These are phyloP conservation scores for Salvia splendens DNA, from an alignment of 257 asterid species.

Conservation along the genomic window DNA sequence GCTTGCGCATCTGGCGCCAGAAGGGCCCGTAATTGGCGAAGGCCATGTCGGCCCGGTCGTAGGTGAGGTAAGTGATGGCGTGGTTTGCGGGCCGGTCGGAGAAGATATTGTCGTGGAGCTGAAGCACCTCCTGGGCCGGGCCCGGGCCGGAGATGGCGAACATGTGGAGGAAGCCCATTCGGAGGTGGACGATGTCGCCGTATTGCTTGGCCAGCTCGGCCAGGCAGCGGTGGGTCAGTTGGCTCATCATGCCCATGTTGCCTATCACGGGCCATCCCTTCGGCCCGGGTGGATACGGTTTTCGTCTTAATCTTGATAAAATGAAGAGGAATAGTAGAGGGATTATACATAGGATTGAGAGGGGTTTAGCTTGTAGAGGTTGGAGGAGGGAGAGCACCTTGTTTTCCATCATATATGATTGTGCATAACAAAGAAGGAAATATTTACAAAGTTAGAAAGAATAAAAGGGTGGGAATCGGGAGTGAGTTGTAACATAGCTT, in stretches of 20 bases:
- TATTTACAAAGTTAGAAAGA: no score
- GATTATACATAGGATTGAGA: constrained; percentile 32
- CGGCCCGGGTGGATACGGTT: constrained; percentile 86
- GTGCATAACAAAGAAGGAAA: background rate
- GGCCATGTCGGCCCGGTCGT: constrained; percentile 85
- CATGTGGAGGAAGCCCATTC: constrained; percentile 61
- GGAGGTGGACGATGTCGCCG: constrained; percentile 74
- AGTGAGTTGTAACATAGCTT: background rate
- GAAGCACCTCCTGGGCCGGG: constrained; percentile 75
- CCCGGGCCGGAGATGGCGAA: constrained; percentile 68
- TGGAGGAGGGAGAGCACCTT: constrained; percentile 22
- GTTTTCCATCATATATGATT: constrained; percentile 30
- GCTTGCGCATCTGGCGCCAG: constrained; percentile 93
- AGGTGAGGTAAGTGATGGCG: constrained; percentile 73
- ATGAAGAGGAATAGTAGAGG: constrained; percentile 34
- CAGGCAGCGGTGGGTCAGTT: constrained; percentile 81
- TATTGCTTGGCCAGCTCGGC: constrained; percentile 63
- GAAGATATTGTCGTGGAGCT: constrained; percentile 72
- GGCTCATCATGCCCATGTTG: constrained; percentile 60
- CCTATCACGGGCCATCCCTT: constrained; percentile 82
- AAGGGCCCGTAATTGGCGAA: constrained; percentile 88
- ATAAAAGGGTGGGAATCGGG: background rate
- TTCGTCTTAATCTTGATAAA: constrained; percentile 39
- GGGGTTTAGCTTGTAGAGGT: constrained; percentile 33
- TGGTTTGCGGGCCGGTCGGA: constrained; percentile 78